phyloP scores from a whole-genome alignment of 2,329 filamentous ascomycete species.

The Penicillium thymicola region DNA sequence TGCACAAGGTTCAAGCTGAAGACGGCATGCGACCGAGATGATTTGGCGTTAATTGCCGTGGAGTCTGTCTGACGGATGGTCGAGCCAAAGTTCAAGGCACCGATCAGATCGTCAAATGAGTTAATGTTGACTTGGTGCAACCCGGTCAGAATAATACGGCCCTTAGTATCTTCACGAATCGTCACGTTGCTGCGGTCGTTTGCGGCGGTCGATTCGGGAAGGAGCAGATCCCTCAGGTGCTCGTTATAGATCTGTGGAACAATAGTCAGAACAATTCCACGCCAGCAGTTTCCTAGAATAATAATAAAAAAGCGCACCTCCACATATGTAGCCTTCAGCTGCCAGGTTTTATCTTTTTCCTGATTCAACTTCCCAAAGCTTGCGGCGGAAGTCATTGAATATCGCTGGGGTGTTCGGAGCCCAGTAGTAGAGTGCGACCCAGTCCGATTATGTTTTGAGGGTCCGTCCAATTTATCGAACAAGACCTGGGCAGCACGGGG shows the following conservation, averaged over 20 bases:
- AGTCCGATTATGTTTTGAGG: slow-evolving; percentile 53
- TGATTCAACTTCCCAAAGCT: slow-evolving; percentile 42
- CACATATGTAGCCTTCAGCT: slow-evolving; percentile 89
- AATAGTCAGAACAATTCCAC: slow-evolving; percentile 4
- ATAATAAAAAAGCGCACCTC: slow-evolving; percentile 45
- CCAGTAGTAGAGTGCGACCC: slow-evolving; percentile 69
- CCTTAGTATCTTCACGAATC: slow-evolving; percentile 91
- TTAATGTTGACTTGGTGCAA: slow-evolving; percentile 84
- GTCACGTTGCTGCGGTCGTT: slow-evolving; percentile 75
- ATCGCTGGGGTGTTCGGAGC: slow-evolving; percentile 74
- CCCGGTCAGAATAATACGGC: slow-evolving; percentile 89
- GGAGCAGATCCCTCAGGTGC: slow-evolving; percentile 81
- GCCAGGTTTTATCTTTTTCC: slow-evolving; percentile 84
- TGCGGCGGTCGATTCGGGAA: slow-evolving; percentile 68
- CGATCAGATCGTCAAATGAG: slow-evolving; percentile 85
- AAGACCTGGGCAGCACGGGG: slow-evolving; percentile 81
- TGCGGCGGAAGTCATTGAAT: slow-evolving; percentile 60
- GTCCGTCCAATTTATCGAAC: slow-evolving; percentile 78
- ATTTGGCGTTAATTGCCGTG: slow-evolving; percentile 95
- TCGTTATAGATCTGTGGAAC: slow-evolving; percentile 85
- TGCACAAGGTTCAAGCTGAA: slow-evolving; percentile 91
- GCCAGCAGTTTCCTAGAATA: not conserved
- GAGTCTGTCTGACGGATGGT: slow-evolving; percentile 94
- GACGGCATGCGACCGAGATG: slow-evolving; percentile 93
- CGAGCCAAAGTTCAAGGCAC: slow-evolving; percentile 86